Conservation (phyloP, 306 rosid genomes). For the Rosa rugosa region DNA sequence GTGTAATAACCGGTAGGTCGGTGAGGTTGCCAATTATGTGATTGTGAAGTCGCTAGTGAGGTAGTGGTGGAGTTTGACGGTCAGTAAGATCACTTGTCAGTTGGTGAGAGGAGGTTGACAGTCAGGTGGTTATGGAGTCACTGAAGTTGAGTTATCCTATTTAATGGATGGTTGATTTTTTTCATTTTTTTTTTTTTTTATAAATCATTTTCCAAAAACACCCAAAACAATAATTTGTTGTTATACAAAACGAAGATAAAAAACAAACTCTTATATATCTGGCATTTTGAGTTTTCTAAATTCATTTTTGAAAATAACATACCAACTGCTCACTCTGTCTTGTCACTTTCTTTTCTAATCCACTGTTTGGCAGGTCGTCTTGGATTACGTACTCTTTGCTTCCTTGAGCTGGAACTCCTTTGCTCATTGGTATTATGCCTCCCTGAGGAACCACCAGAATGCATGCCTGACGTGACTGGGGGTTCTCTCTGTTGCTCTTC, state of each 20-base stretch:
- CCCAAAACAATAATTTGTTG: not conserved
- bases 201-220: not conserved
- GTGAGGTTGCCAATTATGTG: too few species aligned
- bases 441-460: slow-evolving; percentile 23
- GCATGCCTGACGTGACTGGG: slow-evolving; percentile 28
- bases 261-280: too few species aligned
- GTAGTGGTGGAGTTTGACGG: too few species aligned
- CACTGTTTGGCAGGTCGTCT: slow-evolving; percentile 58
- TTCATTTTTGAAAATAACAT: not conserved
- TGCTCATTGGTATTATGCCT: not conserved
- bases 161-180: not conserved
- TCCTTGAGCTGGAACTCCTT: slow-evolving; percentile 15
- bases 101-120: not conserved
- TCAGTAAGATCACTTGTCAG: too few species aligned
- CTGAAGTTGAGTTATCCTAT: not conserved
- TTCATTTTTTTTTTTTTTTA: too few species aligned
- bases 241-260: too few species aligned
- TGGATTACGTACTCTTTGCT: slow-evolving; percentile 23
- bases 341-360: slow-evolving; percentile 52
- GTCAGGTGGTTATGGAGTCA: not conserved
- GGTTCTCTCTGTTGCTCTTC: slow-evolving; percentile 39
- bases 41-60: too few species aligned
- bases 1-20: too few species aligned
- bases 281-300: not conserved
- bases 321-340: slow-evolving; percentile 13